phyloP scores from a whole-genome alignment of 371 early-diverging fungal species.

The Batkoa obscura region DNA sequence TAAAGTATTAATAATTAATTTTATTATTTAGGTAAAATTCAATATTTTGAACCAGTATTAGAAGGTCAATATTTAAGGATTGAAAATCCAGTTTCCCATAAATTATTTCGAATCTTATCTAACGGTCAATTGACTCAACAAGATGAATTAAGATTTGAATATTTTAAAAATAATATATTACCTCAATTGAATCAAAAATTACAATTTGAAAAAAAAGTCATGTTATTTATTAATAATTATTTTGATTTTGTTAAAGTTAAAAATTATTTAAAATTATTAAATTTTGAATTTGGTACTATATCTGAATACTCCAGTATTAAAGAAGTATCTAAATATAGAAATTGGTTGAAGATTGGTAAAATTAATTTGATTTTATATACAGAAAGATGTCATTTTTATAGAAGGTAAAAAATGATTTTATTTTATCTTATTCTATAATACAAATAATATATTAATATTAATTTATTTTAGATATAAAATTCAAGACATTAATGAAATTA shows the following conservation, averaged over 20 bases:
- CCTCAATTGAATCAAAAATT: conserved; percentile 93
- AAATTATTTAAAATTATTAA: no score
- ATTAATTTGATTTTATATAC: conserved; percentile 59
- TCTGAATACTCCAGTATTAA: conserved; percentile 34
- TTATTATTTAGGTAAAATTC: not conserved
- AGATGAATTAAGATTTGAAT: not conserved
- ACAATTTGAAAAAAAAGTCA: conserved; percentile 57
- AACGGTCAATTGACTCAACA: no score
- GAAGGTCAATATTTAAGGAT: conserved; percentile 41
- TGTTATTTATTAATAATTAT: conserved; percentile 53
- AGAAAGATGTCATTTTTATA: conserved; percentile 88
- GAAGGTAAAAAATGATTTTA: conserved; percentile 42
- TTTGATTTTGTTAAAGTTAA: no score
- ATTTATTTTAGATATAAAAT: conserved; percentile 38
- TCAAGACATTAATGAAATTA: conserved; percentile 61
- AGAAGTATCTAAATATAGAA: conserved; percentile 22
- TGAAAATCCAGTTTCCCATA: conserved; percentile 48
- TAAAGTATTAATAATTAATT: no score
- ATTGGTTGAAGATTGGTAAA: conserved; percentile 70
- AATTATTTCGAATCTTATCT: no score
- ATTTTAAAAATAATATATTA: conserved; percentile 58
- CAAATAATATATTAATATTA: not conserved
- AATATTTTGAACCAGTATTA: not conserved
- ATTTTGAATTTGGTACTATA: no score
- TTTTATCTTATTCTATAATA: not conserved